A percentile compares a stretch with the other conserved stretches of the same genome.
phyloP scores from a whole-genome alignment of 495 filamentous ascomycete species.

The Penicillium subrubescens region DNA sequence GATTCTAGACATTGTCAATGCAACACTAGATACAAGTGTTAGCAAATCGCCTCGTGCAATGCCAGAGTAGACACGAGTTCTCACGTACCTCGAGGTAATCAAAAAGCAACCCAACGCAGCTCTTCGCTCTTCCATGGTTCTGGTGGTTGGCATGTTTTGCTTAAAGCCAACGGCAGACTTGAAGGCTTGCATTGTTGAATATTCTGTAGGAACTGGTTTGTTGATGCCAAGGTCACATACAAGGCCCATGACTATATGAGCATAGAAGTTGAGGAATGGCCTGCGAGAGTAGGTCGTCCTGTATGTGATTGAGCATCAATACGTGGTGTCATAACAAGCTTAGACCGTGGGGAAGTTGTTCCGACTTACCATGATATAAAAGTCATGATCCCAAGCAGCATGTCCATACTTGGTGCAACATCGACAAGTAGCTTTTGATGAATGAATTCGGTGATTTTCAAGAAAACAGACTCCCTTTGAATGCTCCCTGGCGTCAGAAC shows the following conservation, averaged over 20 bases:
- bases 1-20: slow-evolving; percentile 45
- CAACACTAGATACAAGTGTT: slow-evolving; percentile 33
- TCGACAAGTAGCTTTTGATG: slow-evolving; percentile 52
- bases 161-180: slow-evolving; percentile 25
- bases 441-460: slow-evolving; percentile 43
- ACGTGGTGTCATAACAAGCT: no score
- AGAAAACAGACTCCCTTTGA: slow-evolving; percentile 38
- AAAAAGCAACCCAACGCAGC: slow-evolving; percentile 56
- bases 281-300: slow-evolving; percentile 24
- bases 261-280: slow-evolving; percentile 41
- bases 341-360: background rate
- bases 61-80: background rate
- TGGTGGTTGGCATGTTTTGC: slow-evolving; percentile 22
- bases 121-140: slow-evolving; percentile 55
- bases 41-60: background rate
- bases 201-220: slow-evolving; percentile 36
- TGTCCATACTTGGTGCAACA: slow-evolving; percentile 52
- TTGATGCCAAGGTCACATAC: slow-evolving; percentile 60
- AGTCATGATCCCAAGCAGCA: slow-evolving; percentile 56
- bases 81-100: slow-evolving; percentile 50
- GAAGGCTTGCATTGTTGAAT: slow-evolving; percentile 27
- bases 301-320: background rate
- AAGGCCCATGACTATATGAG: slow-evolving; percentile 53
- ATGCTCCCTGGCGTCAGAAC: slow-evolving; percentile 34
- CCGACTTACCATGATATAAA: slow-evolving; percentile 46